Conservation (phyloP, 352 stramenopile species). For the Phytopythium montanum region DNA sequence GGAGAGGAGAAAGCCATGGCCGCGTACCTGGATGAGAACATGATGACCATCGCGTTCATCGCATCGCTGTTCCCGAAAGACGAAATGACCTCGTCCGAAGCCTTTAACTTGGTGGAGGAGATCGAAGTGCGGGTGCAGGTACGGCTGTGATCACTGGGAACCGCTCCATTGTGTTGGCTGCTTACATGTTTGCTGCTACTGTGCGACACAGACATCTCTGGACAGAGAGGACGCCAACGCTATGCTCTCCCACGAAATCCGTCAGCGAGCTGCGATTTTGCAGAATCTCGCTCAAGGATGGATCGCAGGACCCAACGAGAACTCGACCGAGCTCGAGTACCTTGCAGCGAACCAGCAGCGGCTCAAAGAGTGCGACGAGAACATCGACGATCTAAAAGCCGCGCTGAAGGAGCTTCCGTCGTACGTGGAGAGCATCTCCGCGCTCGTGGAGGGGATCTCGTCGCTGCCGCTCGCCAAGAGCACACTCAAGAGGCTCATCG, state of each 20-base stretch:
- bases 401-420: conserved; percentile 22
- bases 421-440: conserved; percentile 21
- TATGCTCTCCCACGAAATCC: conserved; percentile 43
- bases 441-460: conserved; percentile 40
- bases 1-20: conserved; percentile 38
- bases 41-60: conserved; percentile 26
- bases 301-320: conserved; percentile 15
- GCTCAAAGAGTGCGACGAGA: conserved; percentile 53
- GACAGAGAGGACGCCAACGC: conserved; percentile 55
- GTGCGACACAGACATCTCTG: conserved; percentile 29
- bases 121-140: conserved; percentile 47
- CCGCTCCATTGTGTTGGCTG: neutral
- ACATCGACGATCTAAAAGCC: conserved; percentile 48
- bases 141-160: conserved; percentile 7
- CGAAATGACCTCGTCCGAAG: conserved; percentile 20
- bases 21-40: conserved; percentile 29
- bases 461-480: conserved; percentile 40
- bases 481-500: conserved; percentile 46
- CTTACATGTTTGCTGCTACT: neutral
- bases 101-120: conserved; percentile 22
- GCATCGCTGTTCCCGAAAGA: conserved; percentile 31
- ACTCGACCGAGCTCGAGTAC: conserved; percentile 50
- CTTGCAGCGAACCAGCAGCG: conserved; percentile 49
- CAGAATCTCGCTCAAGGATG: conserved; percentile 40
- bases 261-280: conserved; percentile 43